phyloP scores from a whole-genome alignment of 495 filamentous ascomycete genomes.

The Beverwykella pulmonaria region DNA sequence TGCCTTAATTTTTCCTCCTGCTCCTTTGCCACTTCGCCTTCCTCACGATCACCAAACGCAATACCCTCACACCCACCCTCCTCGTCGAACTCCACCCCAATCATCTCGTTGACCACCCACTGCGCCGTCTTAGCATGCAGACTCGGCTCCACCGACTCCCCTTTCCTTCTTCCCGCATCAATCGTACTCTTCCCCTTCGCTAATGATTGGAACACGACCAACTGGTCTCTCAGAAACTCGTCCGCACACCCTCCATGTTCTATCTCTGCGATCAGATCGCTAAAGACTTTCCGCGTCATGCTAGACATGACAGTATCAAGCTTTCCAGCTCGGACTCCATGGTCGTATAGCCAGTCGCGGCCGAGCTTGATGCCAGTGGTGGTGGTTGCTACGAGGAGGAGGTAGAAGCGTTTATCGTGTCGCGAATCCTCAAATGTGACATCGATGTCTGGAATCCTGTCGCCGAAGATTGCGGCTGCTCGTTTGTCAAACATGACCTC shows the following conservation, averaged over 20 bases:
- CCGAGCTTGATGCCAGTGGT: constrained; percentile 64
- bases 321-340: constrained; percentile 41
- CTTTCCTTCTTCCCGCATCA: constrained; percentile 25
- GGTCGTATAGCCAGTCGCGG: constrained; percentile 63
- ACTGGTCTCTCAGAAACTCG: constrained; percentile 74
- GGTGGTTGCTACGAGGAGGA: constrained; percentile 73
- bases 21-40: no score
- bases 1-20: constrained; percentile 11
- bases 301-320: constrained; percentile 22
- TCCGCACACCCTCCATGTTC: constrained; percentile 62
- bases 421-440: constrained; percentile 63
- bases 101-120: constrained; percentile 66
- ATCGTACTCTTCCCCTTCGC: constrained; percentile 57
- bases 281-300: constrained; percentile 56
- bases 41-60: constrained; percentile 4
- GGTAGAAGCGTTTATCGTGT: constrained; percentile 64
- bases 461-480: constrained; percentile 38
- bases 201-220: constrained; percentile 80
- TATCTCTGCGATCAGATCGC: constrained; percentile 62
- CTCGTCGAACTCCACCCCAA: constrained; percentile 60
- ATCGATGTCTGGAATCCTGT: constrained; percentile 44
- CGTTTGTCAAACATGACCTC: constrained; percentile 18
- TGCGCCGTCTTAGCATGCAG: constrained; percentile 72
- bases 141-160: constrained; percentile 25
- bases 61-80: constrained; percentile 57